These are phyloP conservation scores for Papilionanthe hybrid DNA, from an alignment of 116 monocot genomes.

Conservation along the genomic window DNA sequence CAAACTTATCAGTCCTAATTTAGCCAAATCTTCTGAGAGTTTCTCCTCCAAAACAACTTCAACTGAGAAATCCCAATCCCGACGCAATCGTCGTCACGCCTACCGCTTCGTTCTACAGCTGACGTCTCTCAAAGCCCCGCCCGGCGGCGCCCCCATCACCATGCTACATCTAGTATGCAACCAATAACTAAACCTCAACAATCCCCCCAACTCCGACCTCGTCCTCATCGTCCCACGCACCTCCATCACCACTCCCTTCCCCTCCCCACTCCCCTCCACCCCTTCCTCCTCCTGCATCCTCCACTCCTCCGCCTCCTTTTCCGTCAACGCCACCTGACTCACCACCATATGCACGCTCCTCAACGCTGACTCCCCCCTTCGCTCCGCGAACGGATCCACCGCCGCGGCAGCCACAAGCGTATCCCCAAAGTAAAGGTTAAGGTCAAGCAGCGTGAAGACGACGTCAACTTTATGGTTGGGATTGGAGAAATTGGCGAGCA, in stretches of 20 bases:
- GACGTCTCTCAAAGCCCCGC: conserved; percentile 32
- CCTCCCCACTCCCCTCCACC: conserved; percentile 19
- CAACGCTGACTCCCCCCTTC: conserved; percentile 26
- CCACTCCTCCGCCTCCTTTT: conserved; percentile 27
- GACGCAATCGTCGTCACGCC: not conserved
- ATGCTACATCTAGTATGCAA: conserved; percentile 27
- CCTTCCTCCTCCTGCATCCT: conserved; percentile 15
- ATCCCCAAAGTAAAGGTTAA: conserved; percentile 51
- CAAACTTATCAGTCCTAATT: too few relatives aligned
- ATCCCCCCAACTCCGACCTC: conserved; percentile 29
- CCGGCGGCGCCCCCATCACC: conserved; percentile 42
- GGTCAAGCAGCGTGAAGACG: conserved; percentile 28
- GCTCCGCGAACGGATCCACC: conserved; percentile 34
- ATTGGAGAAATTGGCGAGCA: conserved; percentile 72
- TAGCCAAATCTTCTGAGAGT: too few relatives aligned
- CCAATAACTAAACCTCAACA: conserved; percentile 34
- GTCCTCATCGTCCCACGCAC: conserved; percentile 34
- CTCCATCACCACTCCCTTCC: conserved; percentile 24
- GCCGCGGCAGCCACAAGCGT: conserved; percentile 44
- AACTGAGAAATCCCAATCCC: too few relatives aligned
- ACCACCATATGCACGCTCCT: conserved; percentile 45
- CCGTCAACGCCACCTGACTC: conserved; percentile 43
- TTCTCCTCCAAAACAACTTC: too few relatives aligned
- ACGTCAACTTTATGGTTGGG: conserved; percentile 64
- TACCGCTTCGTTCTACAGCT: conserved; percentile 40